Evolutionary conservation across 2,329 filamentous ascomycete genomes (phyloP).

Genomic region (Shiraia bambusicola): DNA sequence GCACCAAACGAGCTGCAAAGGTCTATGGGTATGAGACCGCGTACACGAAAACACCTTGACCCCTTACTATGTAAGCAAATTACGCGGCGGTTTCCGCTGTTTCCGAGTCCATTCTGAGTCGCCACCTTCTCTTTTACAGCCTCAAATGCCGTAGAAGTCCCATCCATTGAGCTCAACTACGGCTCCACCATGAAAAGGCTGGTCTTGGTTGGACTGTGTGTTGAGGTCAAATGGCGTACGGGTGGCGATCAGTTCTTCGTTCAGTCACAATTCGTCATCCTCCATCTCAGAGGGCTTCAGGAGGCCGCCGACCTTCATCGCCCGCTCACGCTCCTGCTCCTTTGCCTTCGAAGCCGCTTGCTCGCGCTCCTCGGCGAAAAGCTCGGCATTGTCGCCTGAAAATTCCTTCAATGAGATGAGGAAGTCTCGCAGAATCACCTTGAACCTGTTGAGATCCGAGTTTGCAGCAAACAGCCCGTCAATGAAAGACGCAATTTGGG

Average conservation of each 20-base stretch:
- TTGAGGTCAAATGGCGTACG: constrained; percentile 40
- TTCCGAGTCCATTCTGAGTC: constrained; percentile 11
- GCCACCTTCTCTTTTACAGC: constrained; percentile 3
- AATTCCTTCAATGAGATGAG: constrained; percentile 97
- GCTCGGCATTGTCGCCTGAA: constrained; percentile 88
- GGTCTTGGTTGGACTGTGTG: constrained; percentile 9
- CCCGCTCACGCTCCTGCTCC: constrained; percentile 84
- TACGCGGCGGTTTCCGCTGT: constrained; percentile 15
- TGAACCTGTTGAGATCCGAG: constrained; percentile 89
- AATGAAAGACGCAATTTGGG: constrained; percentile 87
- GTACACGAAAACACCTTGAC: constrained; percentile 12
- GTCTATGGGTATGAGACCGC: constrained; percentile 31
- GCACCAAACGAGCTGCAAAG: constrained; percentile 23
- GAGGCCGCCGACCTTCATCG: constrained; percentile 91
- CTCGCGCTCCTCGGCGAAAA: constrained; percentile 93
- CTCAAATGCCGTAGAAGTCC: constrained; percentile 62
- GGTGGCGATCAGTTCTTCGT: constrained; percentile 45
- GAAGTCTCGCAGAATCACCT: constrained; percentile 93
- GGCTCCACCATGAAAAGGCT: constrained; percentile 13
- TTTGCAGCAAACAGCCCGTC: constrained; percentile 86
- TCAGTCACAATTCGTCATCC: constrained; percentile 78
- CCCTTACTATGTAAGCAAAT: constrained; percentile 10
- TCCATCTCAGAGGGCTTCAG: constrained; percentile 97
- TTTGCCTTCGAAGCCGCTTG: constrained; percentile 84
- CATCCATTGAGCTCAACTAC: constrained; percentile 58